Percentiles rank a stretch among this genome's conserved stretches.
Conservation (phyloP, 2,329 filamentous ascomycete genomes). For the Fusarium hostae region DNA sequence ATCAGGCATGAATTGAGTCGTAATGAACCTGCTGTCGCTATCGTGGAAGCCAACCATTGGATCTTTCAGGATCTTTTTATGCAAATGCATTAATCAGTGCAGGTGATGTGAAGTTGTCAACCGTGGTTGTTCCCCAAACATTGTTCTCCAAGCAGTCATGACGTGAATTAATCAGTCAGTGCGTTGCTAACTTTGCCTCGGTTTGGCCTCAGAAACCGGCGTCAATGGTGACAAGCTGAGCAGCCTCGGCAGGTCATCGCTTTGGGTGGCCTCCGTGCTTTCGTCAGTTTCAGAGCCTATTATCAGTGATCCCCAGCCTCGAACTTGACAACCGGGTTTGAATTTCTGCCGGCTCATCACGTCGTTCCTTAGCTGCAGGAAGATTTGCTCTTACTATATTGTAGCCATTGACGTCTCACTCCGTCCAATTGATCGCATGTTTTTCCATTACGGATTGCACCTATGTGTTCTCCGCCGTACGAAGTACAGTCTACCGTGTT, state of each 20-base stretch:
- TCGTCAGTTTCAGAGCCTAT: conserved; percentile 22
- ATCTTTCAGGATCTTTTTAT: conserved; percentile 29
- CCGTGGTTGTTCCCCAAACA: conserved; percentile 27
- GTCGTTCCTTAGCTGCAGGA: conserved; percentile 25
- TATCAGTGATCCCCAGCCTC: conserved; percentile 22
- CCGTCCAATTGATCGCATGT: conserved; percentile 26
- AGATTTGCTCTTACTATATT: conserved; percentile 10
- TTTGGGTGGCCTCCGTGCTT: conserved; percentile 30
- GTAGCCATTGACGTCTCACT: conserved; percentile 6
- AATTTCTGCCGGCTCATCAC: conserved; percentile 9
- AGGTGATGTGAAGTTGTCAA: conserved; percentile 32
- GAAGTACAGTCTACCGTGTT: conserved; percentile 1
- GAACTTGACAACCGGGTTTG: conserved; percentile 19
- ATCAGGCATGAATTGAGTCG: conserved; percentile 41
- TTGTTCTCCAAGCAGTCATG: conserved; percentile 27
- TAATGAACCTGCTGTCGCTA: conserved; percentile 39
- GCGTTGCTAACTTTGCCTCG: conserved; percentile 25
- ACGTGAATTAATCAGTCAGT: conserved; percentile 10
- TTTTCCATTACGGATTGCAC: conserved; percentile 8
- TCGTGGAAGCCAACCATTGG: conserved; percentile 51
- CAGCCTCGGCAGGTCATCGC: neutral
- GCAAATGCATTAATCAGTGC: conserved; percentile 45
- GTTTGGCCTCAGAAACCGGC: conserved; percentile 33
- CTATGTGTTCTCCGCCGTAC: neutral
- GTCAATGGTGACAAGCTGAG: conserved; percentile 15